These are phyloP conservation scores for Russula emetica DNA, from an alignment of 768 basidiomycete species.

Conservation along the genomic window DNA sequence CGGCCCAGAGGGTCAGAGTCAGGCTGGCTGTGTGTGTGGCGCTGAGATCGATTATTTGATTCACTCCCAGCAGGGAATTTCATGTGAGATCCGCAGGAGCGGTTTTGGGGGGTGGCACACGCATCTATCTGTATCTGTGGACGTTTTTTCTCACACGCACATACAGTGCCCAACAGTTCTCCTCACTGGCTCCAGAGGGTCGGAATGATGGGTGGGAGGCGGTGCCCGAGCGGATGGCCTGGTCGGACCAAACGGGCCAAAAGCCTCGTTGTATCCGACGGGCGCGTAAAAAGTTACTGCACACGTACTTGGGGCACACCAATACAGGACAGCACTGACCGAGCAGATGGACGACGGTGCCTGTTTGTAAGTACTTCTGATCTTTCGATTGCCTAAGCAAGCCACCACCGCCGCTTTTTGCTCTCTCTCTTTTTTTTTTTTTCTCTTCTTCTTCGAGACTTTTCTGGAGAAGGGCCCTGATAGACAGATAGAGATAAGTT, in stretches of 20 bases:
- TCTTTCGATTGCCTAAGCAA: slow-evolving; percentile 10
- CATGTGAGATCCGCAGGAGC: background rate
- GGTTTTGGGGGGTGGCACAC: background rate
- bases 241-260: slow-evolving; percentile 6
- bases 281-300: background rate
- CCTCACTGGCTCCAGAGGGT: too few species aligned
- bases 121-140: background rate
- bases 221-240: background rate
- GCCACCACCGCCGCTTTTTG: background rate
- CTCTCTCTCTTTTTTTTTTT: background rate
- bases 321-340: background rate
- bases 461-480: slow-evolving; percentile 1
- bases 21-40: background rate
- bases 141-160: background rate
- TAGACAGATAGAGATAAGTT: slow-evolving; percentile 1
- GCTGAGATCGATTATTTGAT: background rate
- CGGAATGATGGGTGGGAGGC: background rate
- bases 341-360: slow-evolving; percentile 6
- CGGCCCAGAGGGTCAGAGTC: background rate
- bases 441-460: slow-evolving; percentile 8
- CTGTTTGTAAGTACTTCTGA: slow-evolving; percentile 8
- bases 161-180: background rate
- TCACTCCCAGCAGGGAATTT: background rate
- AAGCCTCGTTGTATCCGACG: slow-evolving; percentile 22
- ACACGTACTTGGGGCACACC: background rate